These are phyloP conservation scores for Candida anglica DNA, from an alignment of 805 yeast genomes.

Conservation along the genomic window DNA sequence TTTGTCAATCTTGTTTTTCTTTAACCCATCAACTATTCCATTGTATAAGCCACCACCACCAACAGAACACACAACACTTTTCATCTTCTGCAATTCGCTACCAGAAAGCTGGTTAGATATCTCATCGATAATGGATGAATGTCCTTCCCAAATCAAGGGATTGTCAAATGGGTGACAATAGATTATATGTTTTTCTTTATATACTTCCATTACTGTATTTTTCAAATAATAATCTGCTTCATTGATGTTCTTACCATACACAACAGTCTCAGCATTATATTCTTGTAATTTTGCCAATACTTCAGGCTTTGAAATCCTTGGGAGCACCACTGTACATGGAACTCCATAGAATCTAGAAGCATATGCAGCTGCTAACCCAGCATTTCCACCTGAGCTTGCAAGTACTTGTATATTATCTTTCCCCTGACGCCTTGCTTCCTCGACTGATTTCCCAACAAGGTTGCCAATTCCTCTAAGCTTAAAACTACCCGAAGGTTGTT, in stretches of 20 bases:
- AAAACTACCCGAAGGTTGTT: constrained; percentile 57
- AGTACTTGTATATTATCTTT: constrained; percentile 16
- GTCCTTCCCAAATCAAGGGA: constrained; percentile 53
- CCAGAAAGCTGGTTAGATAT: constrained; percentile 24
- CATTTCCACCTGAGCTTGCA: constrained; percentile 33
- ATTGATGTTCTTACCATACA: constrained; percentile 27
- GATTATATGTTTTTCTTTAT: constrained; percentile 28
- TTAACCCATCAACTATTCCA: constrained; percentile 46
- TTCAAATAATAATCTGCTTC: constrained; percentile 40
- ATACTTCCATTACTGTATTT: constrained; percentile 16
- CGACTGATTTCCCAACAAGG: constrained; percentile 32
- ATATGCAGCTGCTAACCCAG: constrained; percentile 32
- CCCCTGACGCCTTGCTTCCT: constrained; percentile 15
- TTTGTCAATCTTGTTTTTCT: constrained; percentile 18
- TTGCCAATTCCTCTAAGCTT: constrained; percentile 55
- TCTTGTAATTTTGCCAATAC: constrained; percentile 15
- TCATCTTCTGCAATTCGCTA: constrained; percentile 20
- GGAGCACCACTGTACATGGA: constrained; percentile 29
- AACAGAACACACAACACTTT: constrained; percentile 49
- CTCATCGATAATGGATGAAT: constrained; percentile 45
- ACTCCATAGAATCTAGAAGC: constrained; percentile 15
- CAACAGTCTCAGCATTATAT: constrained; percentile 19
- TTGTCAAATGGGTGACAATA: constrained; percentile 56
- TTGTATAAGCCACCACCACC: constrained; percentile 60
- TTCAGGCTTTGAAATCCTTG: constrained; percentile 14